Evolutionary conservation across 495 filamentous ascomycete species (phyloP), one percentile per base, ranked within the genome.

Genomic region (Aspergillus avenaceus): DNA sequence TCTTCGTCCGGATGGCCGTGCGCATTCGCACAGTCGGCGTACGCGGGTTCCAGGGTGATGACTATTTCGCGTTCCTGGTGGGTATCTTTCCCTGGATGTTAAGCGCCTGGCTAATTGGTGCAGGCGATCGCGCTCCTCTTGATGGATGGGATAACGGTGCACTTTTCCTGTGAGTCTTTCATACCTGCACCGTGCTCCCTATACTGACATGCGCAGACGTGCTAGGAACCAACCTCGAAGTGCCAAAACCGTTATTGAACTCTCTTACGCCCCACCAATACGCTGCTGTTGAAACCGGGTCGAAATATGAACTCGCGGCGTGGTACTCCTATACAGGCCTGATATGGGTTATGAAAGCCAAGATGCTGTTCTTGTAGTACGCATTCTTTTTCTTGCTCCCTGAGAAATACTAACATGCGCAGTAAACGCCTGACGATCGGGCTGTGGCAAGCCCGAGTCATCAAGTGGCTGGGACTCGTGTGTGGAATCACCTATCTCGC

Each of bases 301-400:
- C 27, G 14, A 45, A 45, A 9, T 24, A 19, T 13, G 42, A 45
- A 11, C 21, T 45, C 7, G 42, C 26, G 9, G 42, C 42, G n/a
- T 45, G 42, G 42, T 45, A 45, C 16, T 45, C 42, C 16, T 45
- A 45, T 19, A 45, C 42, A 12, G 42, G 25, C 1, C 19, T 45
- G 14, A 45, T 45, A 14, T 45, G 42, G 42, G 42, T 45, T 12
- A 45, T 45, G 42, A 45, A 45, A 21, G 42, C 26, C 14, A 45
- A 45, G 16, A 45, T 45, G 42, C 13, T 45, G 1, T 45, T 45
- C 3, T 18, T 45, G 4, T 45, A 45, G 42, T 45, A 32, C 8
- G 14, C 14, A n/a, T 8, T 2, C 11, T 2, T 34, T 34, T 44
- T 19, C 24, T 4, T 28, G 18, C 2, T 19, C 16, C 12, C 16